Evolutionary conservation across 129 eudicot genomes (phyloP).

Genomic region (Flaveria ramosissima): DNA sequence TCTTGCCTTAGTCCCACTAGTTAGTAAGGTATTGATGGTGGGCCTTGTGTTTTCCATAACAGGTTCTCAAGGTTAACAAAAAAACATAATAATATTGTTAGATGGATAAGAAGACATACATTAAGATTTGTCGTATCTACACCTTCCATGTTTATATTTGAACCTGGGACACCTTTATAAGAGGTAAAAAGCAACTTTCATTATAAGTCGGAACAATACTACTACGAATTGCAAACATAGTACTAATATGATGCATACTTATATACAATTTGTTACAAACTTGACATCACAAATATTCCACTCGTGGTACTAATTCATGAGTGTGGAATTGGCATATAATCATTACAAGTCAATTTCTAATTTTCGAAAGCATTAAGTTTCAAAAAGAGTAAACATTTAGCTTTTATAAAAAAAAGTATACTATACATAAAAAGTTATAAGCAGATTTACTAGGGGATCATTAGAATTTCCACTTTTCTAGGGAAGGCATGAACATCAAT

Average conservation of each 20-base stretch:
- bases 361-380: background rate
- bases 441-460: background rate
- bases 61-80: too few species aligned
- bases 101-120: conserved; percentile 38
- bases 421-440: too few species aligned
- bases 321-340: background rate
- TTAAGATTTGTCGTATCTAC: conserved; percentile 38
- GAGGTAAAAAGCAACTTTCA: conserved; percentile 23
- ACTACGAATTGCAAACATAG: background rate
- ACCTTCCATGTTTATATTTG: conserved; percentile 32
- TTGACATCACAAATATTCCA: background rate
- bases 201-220: conserved; percentile 1
- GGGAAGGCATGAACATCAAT: background rate
- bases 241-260: conserved; percentile 1
- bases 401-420: background rate
- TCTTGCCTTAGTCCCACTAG: too few species aligned
- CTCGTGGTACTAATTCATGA: background rate
- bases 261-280: background rate
- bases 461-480: background rate
- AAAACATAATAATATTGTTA: background rate
- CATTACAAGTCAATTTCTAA: background rate
- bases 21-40: too few species aligned
- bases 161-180: conserved; percentile 39
- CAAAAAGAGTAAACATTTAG: background rate
- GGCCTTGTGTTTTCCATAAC: too few species aligned